A percentile compares a stretch with the other conserved stretches of the same genome.
Evolutionary conservation across 495 filamentous ascomycete genomes (phyloP).

Genomic region (Tricharina praecox): DNA sequence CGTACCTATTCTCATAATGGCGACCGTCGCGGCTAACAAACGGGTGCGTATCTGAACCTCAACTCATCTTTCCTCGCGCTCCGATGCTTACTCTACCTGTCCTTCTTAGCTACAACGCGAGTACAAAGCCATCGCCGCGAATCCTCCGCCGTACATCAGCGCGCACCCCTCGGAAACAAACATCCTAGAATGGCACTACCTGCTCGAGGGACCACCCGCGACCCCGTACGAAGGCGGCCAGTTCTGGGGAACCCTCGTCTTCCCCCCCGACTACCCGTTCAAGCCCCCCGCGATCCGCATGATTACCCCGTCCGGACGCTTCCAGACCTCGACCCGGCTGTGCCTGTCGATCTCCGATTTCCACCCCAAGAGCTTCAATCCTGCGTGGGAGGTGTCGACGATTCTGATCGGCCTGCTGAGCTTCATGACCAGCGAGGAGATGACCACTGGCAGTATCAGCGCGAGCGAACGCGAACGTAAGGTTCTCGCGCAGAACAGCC

Average conservation of each 20-base stretch:
- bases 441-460: slow-evolving; percentile 88
- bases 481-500: slow-evolving; percentile 55
- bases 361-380: slow-evolving; percentile 94
- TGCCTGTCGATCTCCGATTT: slow-evolving; percentile 94
- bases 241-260: slow-evolving; percentile 94
- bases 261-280: slow-evolving; percentile 92
- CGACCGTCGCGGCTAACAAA: slow-evolving; percentile 67
- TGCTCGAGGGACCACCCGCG: slow-evolving; percentile 83
- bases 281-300: slow-evolving; percentile 94
- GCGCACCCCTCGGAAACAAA: slow-evolving; percentile 90
- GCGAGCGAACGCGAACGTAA: slow-evolving; percentile 63
- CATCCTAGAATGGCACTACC: slow-evolving; percentile 99
- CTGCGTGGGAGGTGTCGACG: slow-evolving; percentile 95
- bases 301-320: slow-evolving; percentile 92
- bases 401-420: slow-evolving; percentile 86
- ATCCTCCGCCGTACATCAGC: slow-evolving; percentile 80
- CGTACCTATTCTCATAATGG: slow-evolving; percentile 41
- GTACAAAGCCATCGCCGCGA: slow-evolving; percentile 80
- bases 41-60: slow-evolving; percentile 39
- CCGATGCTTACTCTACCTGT: too few relatives aligned
- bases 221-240: slow-evolving; percentile 91
- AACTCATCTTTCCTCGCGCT: slow-evolving; percentile 4
- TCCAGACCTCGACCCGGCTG: slow-evolving; percentile 78
- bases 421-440: slow-evolving; percentile 98
- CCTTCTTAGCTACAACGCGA: slow-evolving; percentile 63